phyloP scores from a whole-genome alignment of 306 rosid species.

The Biancaea sappan region DNA sequence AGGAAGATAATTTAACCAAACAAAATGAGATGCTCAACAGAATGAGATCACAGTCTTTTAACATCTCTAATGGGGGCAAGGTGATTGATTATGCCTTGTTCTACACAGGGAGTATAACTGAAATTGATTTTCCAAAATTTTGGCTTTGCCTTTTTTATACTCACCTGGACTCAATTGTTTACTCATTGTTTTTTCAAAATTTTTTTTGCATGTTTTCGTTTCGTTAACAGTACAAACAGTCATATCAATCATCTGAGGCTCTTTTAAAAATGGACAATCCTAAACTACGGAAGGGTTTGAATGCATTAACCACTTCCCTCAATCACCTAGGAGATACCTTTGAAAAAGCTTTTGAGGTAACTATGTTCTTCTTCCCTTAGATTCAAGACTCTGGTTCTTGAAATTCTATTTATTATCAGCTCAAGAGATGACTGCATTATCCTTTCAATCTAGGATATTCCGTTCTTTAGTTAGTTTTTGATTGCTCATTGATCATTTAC shows the following conservation, averaged over 20 bases:
- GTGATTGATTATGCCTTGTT: slow-evolving; percentile 38
- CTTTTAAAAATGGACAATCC: slow-evolving; percentile 65
- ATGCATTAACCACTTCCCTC: slow-evolving; percentile 73
- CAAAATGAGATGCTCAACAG: slow-evolving; percentile 34
- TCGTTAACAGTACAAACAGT: slow-evolving; percentile 50
- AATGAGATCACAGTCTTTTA: slow-evolving; percentile 39
- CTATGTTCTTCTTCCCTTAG: background rate
- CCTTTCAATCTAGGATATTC: background rate
- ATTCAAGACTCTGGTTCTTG: background rate
- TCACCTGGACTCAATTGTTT: slow-evolving; percentile 14
- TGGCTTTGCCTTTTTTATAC: background rate
- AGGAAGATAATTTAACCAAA: slow-evolving; percentile 53
- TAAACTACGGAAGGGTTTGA: slow-evolving; percentile 71
- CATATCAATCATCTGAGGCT: slow-evolving; percentile 45
- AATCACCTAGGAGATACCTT: slow-evolving; percentile 95
- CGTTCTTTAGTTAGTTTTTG: background rate
- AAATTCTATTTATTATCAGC: background rate
- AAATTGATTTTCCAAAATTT: background rate
- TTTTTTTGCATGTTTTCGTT: slow-evolving; percentile 23
- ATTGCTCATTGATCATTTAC: background rate
- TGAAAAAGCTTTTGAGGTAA: slow-evolving; percentile 92
- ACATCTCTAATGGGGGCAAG: slow-evolving; percentile 49
- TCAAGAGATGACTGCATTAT: background rate
- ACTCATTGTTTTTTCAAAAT: too few species aligned
- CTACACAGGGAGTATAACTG: background rate